Conservation (phyloP, 805 yeast genomes). For the Myxozyma neglecta region DNA sequence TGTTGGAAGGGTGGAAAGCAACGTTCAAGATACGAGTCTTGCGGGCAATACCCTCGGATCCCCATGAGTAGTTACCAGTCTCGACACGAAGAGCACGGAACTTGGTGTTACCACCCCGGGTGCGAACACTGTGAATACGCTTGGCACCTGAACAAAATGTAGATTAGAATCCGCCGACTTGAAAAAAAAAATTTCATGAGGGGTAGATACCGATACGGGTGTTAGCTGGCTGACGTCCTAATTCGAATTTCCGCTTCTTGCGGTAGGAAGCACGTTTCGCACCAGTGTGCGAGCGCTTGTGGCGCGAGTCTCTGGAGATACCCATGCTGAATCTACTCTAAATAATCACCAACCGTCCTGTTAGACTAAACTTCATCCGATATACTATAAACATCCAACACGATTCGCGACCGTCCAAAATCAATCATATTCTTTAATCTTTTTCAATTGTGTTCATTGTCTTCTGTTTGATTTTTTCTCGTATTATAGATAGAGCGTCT, state of each 20-base stretch:
- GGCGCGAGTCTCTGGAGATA: constrained; percentile 99
- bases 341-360: neutral
- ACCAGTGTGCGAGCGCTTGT: constrained; percentile 99
- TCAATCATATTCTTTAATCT: neutral
- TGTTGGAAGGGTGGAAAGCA: constrained; percentile 99
- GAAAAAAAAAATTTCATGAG: neutral
- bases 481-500: too few species aligned
- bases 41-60: constrained; percentile 96
- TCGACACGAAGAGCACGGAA: constrained; percentile 99
- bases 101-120: constrained; percentile 99
- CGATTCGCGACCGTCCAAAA: neutral
- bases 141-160: constrained; percentile 64
- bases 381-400: neutral
- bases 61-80: constrained; percentile 97
- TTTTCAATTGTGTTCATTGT: neutral
- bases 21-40: constrained; percentile 99
- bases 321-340: constrained; percentile 60
- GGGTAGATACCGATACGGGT: constrained; percentile 77
- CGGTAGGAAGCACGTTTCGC: constrained; percentile 99
- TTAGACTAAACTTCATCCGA: neutral
- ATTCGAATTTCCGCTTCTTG: constrained; percentile 99
- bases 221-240: constrained; percentile 99
- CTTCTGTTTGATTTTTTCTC: too few species aligned
- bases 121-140: constrained; percentile 98
- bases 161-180: neutral